Base-by-base conservation (phyloP, 1,284 basidiomycete genomes). In the Puccinia sorghi region DNA sequence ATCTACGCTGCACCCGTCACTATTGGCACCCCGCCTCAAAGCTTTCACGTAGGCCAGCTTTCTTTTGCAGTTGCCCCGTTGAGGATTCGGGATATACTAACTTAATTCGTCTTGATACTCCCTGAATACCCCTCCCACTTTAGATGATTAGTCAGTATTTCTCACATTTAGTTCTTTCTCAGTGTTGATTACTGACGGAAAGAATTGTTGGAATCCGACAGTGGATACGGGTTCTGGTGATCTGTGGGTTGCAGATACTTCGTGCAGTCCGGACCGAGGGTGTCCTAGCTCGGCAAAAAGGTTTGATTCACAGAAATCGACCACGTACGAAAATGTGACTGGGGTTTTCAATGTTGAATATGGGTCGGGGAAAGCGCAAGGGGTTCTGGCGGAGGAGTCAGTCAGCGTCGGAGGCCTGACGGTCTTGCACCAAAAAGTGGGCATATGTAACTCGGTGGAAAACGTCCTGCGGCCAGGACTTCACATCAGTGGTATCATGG, bases 221-320 rank as follows among this genome's bases (percentile, higher is more conserved):
- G 77, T 79, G 77, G 77, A 79, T 56, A 79, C 77, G 37, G 77
- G 77, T 20, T 79, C 77, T 46, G 67, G 67, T 22, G 77, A 79
- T 46, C 9, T 72, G 1, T 79, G 77, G 77, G 59, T 79, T 61
- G 67, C 77, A 0, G 77, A 72, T 12, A 54, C n/a, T 41, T 57
- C 56, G 3, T 79, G 77, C 52, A 54, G 27, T 11, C 17, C 11
- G 2, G 67, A 64, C 12, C 57, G 22, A 8, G 77, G 77, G 6
- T 79, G 77, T 43, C 77, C 77, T 37, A 25, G 37, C 52, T 72
- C 69, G 52, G 77, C 67, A 20, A 61, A 17, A 39, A 79, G 56
- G 41, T 79, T 72, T 63, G 48, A 64, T 37, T 46, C 77, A 17
- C 27, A 39, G 59, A 66, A 39, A 25, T 79, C 77, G 11, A 66